Evolutionary conservation across 768 basidiomycete genomes (phyloP).

Genomic region (Cystofilobasidium macerans): DNA sequence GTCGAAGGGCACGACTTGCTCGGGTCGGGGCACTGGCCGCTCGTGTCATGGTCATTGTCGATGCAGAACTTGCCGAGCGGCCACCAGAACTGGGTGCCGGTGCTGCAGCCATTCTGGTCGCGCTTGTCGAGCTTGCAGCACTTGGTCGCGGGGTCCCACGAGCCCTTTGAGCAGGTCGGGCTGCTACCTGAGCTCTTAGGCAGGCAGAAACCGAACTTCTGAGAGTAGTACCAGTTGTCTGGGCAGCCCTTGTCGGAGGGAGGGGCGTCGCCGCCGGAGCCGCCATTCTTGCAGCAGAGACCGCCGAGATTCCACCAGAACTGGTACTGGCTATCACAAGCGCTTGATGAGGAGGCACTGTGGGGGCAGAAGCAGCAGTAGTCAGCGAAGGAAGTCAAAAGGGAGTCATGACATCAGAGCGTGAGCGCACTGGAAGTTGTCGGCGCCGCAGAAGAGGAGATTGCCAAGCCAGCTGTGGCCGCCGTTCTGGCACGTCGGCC

Average conservation of each 20-base stretch:
- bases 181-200: constrained; percentile 7
- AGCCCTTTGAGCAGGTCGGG: not conserved
- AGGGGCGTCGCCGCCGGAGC: not conserved
- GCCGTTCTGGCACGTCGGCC: not conserved
- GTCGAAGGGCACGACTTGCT: constrained; percentile 4
- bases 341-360: not conserved
- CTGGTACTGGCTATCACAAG: not conserved
- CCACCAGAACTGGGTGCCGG: constrained; percentile 1
- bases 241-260: constrained; percentile 8
- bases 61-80: not conserved
- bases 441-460: not conserved
- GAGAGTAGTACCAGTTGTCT: not conserved
- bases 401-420: not conserved
- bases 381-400: too few species aligned
- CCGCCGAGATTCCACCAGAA: constrained; percentile 14
- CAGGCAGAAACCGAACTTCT: constrained; percentile 8
- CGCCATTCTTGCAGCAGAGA: constrained; percentile 3
- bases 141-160: constrained; percentile 1
- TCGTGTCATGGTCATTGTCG: constrained; percentile 1
- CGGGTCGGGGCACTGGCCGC: not conserved
- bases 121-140: constrained; percentile 14
- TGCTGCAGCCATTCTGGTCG: not conserved
- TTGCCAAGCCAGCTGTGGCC: constrained; percentile 10
- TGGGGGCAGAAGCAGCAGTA: not conserved
- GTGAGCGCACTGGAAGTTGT: constrained; percentile 2